Base-by-base conservation (phyloP, 371 early-diverging fungal species). In the Syncephalastrum sp. region DNA sequence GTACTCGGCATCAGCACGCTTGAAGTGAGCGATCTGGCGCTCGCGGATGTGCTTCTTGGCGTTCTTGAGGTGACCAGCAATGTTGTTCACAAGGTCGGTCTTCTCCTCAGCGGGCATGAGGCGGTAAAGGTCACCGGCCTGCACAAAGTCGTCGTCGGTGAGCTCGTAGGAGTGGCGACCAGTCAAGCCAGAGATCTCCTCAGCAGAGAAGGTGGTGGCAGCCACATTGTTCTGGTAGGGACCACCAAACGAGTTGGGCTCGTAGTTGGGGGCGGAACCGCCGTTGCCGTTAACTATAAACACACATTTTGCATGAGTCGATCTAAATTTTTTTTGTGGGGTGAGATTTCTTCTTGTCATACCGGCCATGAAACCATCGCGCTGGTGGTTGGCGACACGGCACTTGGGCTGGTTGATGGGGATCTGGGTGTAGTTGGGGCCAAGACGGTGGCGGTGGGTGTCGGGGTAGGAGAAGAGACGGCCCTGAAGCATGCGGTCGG, bases 401-500 rank as follows among this genome's bases (percentile, higher is more conserved):
- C 47, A 57, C 58, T 77, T 72, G 64, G 78, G 64, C 29, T 72
- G 71, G 72, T 81, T 91, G 77, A 90, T 87, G 42, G 92, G 92
- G 25, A 91, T 71, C 67, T 90, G 87, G 44, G 61, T 64, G 47
- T 80, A 91, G 82, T 92, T 92, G 60, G 79, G 45, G 15, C 91
- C 90, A 52, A 92, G 73, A 58, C 92, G 86, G 67, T 89, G 84
- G 53, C 84, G 85, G 58, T 90, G 90, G 24, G 92, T 88, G 70
- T 92, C 92, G 3, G 81, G 69, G 71, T 90, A 92, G 45, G 85
- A 83, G 77, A 89, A 88, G 50, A 89, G 70, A 54, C 92, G 89
- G 21, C 88, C 89, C 63, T 90, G 90, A 50, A 92, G 69, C 86
- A 91, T 83, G 61, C 80, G 82, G 70, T 91, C 92, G 52, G 77